A percentile compares a stretch with the other conserved stretches of the same genome.
These are phyloP conservation scores for Drechslera avenae DNA, from an alignment of 2,329 filamentous ascomycete species.

Conservation along the genomic window DNA sequence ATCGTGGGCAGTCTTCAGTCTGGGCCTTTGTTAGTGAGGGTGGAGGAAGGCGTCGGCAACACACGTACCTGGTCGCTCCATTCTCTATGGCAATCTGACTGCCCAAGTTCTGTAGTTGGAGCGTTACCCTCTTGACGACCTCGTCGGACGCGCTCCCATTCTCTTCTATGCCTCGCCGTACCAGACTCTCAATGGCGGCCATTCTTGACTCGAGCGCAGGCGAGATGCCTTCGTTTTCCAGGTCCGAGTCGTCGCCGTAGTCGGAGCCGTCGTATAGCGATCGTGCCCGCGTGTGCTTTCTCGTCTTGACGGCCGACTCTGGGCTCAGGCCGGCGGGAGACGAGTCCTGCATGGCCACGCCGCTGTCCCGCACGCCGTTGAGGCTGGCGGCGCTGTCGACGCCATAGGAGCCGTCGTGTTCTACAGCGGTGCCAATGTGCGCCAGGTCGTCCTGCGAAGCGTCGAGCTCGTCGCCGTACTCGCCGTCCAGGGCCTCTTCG, in stretches of 20 bases:
- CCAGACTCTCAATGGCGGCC: conserved; percentile 73
- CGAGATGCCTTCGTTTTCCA: conserved; percentile 71
- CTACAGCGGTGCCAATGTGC: conserved; percentile 40
- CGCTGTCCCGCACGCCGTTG: conserved; percentile 53
- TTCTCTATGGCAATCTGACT: conserved; percentile 75
- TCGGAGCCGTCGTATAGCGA: conserved; percentile 73
- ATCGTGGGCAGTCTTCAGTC: conserved; percentile 75
- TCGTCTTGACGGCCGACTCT: conserved; percentile 37
- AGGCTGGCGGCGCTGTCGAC: conserved; percentile 19
- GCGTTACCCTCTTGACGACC: conserved; percentile 71
- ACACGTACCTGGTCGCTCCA: conserved; percentile 68
- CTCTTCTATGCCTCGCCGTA: conserved; percentile 65
- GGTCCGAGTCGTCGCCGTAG: conserved; percentile 73
- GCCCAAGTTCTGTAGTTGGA: conserved; percentile 72
- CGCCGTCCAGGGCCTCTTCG: conserved; percentile 59
- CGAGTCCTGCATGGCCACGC: conserved; percentile 52
- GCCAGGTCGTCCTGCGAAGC: conserved; percentile 27
- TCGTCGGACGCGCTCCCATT: conserved; percentile 69
- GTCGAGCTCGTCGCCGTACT: conserved; percentile 44
- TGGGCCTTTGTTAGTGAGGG: conserved; percentile 45
- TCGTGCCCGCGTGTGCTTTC: conserved; percentile 50
- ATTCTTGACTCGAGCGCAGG: conserved; percentile 71
- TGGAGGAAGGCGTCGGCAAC: too few species aligned
- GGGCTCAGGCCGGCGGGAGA: conserved; percentile 49
- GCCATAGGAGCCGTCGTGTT: conserved; percentile 42